Evolutionary conservation across 2,329 filamentous ascomycete genomes (phyloP).

Genomic region (Penicillium occitanis): DNA sequence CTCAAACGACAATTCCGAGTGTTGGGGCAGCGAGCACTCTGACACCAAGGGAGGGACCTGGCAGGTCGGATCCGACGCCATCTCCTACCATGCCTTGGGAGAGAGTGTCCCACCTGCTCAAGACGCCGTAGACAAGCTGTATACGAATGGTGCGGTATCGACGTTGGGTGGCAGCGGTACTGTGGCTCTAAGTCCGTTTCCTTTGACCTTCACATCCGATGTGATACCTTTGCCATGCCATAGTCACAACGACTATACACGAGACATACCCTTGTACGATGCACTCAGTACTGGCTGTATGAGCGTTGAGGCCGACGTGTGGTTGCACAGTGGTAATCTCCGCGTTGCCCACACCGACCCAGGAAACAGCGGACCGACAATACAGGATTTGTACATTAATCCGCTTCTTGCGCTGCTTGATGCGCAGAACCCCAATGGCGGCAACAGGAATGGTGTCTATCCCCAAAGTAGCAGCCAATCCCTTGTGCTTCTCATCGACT

Average conservation of each 20-base stretch:
- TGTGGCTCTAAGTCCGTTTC: not conserved
- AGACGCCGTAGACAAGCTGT: not conserved
- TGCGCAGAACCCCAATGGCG: conserved; percentile 44
- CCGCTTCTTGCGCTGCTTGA: conserved; percentile 62
- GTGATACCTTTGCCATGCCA: conserved; percentile 29
- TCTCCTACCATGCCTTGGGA: not conserved
- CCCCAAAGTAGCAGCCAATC: conserved; percentile 42
- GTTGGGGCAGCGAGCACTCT: not conserved
- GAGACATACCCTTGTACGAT: conserved; percentile 40
- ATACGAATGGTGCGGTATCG: not conserved
- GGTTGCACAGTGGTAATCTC: conserved; percentile 51
- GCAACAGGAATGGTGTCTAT: conserved; percentile 27
- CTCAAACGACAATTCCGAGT: not conserved
- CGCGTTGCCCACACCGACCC: conserved; percentile 63
- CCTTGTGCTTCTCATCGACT: conserved; percentile 65
- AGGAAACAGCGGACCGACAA: conserved; percentile 45
- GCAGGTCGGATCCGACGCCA: not conserved
- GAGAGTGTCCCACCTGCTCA: not conserved
- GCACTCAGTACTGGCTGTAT: conserved; percentile 44
- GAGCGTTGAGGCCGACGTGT: conserved; percentile 51
- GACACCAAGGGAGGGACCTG: not conserved
- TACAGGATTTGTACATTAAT: conserved; percentile 60
- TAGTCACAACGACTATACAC: conserved; percentile 49
- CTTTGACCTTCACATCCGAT: not conserved
- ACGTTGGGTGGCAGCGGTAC: not conserved